Evolutionary conservation across 2,329 filamentous ascomycete species (phyloP), one percentile per base, ranked within the genome.

Genomic region (Catunica adiposa): DNA sequence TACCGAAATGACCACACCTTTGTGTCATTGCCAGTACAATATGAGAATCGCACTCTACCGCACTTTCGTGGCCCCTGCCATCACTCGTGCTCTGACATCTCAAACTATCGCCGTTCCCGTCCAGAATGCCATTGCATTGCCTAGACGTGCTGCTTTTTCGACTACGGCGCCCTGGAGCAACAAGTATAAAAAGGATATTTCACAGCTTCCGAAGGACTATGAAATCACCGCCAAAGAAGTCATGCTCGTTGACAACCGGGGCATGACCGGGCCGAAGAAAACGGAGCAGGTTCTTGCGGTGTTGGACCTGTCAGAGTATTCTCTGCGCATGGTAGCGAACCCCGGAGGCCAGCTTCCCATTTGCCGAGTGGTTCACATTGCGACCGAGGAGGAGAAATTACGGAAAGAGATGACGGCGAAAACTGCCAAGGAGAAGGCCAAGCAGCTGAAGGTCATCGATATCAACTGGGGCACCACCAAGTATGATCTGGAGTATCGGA

Each of bases 391-490:
- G 63, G 72, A 61, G 67, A 66, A 65, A 54, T 67, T 69, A 58
- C 67, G 72, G 61, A 65, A 67, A 52, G 61, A 66, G 44, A 72
- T 73, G 59, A 68, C 72, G 59, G 71, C 68, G 60, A 70, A 70
- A 59, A 67, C 69, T 62, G 71, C 65, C 61, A 70, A 71, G 48
- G 69, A 70, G 58, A 61, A 62, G 62, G 64, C 69, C 59, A 66
- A 67, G 61, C 59, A 70, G 37, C 73, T 72, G 61, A 96, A 96
- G 70, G 83, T 83, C 64, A 67, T 96, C n/a, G 89, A 96, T 69
- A 62, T 97, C 62, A 90, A 88, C 67, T 97, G 89, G 89, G 82
- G 83, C 34, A 94, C 94, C 63, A 82, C 81, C 59, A 64, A 68
- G 11, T 78, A 90, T 64, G 89, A 96, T 70, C 67, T 95, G 54